These are phyloP conservation scores for Ceratobasidium sp. DNA, from an alignment of 1,284 basidiomycete species.

Conservation along the genomic window DNA sequence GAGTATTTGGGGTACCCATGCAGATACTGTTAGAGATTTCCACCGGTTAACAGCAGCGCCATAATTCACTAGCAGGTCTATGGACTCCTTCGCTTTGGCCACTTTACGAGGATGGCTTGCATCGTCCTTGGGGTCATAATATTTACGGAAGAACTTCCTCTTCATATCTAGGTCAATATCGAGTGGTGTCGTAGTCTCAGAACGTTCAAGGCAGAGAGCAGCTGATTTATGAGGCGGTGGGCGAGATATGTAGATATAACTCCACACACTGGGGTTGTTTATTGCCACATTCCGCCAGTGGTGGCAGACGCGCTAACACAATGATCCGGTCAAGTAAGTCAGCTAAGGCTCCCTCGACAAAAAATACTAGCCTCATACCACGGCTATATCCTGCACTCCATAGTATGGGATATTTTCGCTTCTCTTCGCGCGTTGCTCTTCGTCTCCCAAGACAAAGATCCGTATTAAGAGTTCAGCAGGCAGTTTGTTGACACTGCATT, in stretches of 20 bases:
- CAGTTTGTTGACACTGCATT: conserved; percentile 8
- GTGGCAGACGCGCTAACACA: conserved; percentile 6
- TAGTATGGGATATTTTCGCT: neutral
- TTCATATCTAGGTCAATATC: conserved; percentile 17
- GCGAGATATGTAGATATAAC: conserved; percentile 20
- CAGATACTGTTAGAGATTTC: conserved; percentile 8
- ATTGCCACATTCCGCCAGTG: conserved; percentile 30
- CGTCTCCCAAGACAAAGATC: conserved; percentile 20
- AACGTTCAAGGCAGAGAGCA: neutral
- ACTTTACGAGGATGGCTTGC: neutral
- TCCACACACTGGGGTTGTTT: conserved; percentile 24
- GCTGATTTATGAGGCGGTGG: neutral
- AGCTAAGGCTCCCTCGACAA: neutral
- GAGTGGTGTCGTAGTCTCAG: neutral
- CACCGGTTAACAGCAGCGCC: conserved; percentile 10
- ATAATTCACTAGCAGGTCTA: neutral
- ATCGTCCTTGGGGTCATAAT: neutral
- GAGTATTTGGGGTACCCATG: neutral
- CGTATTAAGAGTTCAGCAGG: conserved; percentile 18
- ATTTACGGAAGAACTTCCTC: neutral
- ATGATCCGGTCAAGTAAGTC: neutral
- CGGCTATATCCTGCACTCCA: conserved; percentile 9
- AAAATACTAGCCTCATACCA: neutral
- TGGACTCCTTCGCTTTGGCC: neutral
- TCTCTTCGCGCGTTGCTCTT: conserved; percentile 8